A percentile compares a stretch with the other conserved stretches of the same genome.
phyloP scores from a whole-genome alignment of 257 asterid species.

The Solanum sejunctum region DNA sequence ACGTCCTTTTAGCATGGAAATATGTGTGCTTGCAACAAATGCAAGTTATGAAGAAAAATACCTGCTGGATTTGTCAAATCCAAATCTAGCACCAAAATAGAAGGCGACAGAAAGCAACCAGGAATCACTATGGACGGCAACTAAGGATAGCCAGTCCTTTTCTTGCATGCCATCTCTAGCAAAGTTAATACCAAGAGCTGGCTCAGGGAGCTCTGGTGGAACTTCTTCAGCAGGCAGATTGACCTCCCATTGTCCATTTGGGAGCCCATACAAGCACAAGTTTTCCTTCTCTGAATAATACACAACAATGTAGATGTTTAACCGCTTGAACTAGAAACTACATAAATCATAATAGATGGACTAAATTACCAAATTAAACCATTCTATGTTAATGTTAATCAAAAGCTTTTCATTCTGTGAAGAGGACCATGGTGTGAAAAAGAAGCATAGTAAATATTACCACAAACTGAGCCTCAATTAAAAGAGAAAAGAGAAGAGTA shows the following conservation, averaged over 20 bases:
- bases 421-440: not conserved
- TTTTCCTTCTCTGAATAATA: conserved; percentile 47
- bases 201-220: conserved; percentile 63
- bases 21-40: not conserved
- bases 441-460: not conserved
- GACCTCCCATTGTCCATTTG: conserved; percentile 55
- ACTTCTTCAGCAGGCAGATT: conserved; percentile 57
- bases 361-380: not conserved
- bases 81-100: conserved; percentile 51
- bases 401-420: not conserved
- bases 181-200: conserved; percentile 58
- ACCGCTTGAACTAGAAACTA: not conserved
- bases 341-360: conserved; percentile 5
- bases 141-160: conserved; percentile 52
- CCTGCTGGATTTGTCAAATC: conserved; percentile 50
- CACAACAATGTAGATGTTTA: not conserved
- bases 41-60: not conserved
- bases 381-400: not conserved
- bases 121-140: conserved; percentile 55
- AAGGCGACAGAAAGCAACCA: conserved; percentile 54
- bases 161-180: conserved; percentile 60
- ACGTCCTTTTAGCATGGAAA: not conserved
- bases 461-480: not conserved
- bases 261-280: conserved; percentile 48
- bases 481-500: not conserved